phyloP scores from a whole-genome alignment of 495 filamentous ascomycete genomes.

The Hamigera avellanea region DNA sequence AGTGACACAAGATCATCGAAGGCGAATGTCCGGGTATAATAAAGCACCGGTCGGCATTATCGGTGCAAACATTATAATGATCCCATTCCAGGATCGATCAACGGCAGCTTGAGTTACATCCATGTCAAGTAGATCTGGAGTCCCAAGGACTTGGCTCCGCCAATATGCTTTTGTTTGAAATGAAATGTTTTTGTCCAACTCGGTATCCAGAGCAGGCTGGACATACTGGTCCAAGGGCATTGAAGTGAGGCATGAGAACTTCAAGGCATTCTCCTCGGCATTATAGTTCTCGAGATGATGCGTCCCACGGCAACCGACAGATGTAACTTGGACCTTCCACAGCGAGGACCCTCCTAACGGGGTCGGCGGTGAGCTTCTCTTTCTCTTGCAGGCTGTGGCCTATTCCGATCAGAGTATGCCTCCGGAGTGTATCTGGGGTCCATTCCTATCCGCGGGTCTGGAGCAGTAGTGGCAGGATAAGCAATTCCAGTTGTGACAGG shows the following conservation, averaged over 20 bases:
- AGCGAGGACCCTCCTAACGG: slow-evolving; percentile 9
- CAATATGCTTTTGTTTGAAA: slow-evolving; percentile 7
- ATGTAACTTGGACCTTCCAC: slow-evolving; percentile 1
- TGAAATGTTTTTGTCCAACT: slow-evolving; percentile 10
- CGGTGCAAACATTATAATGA: slow-evolving; percentile 3
- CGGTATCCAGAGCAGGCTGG: slow-evolving; percentile 2
- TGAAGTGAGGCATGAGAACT: not conserved
- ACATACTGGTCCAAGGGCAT: not conserved
- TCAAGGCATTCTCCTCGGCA: too few species aligned
- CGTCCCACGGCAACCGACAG: slow-evolving; percentile 9
- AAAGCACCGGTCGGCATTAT: slow-evolving; percentile 5
- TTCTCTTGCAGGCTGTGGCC: slow-evolving; percentile 32
- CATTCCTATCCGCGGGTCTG: slow-evolving; percentile 38
- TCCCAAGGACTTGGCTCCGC: slow-evolving; percentile 10
- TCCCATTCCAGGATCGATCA: slow-evolving; percentile 5
- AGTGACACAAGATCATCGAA: slow-evolving; percentile 1
- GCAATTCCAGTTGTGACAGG: slow-evolving; percentile 31
- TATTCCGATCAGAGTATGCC: slow-evolving; percentile 28
- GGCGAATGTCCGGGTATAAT: slow-evolving; percentile 5
- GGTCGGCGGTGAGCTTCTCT: slow-evolving; percentile 29
- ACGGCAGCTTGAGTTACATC: slow-evolving; percentile 10
- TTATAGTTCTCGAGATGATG: not conserved
- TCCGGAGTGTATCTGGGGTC: slow-evolving; percentile 37
- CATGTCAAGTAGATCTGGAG: slow-evolving; percentile 10
- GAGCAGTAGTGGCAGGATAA: slow-evolving; percentile 33